Percentiles rank a stretch among this genome's conserved stretches.
These are phyloP conservation scores for Candida chilensis DNA, from an alignment of 805 yeast species.

Conservation along the genomic window DNA sequence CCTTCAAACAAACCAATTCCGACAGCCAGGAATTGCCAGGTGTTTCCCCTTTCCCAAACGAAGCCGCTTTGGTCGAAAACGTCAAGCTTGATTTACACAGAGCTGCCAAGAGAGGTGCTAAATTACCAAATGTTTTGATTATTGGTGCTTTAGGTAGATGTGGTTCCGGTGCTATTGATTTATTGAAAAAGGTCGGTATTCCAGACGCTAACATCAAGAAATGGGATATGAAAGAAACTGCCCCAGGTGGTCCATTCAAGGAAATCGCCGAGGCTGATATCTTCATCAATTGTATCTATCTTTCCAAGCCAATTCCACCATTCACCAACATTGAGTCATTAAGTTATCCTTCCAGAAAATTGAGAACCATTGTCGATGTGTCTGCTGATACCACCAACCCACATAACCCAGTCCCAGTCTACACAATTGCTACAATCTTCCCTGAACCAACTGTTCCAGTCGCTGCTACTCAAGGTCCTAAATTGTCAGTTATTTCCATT, in stretches of 20 bases:
- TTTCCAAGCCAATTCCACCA: conserved; percentile 90
- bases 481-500: conserved; percentile 84
- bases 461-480: conserved; percentile 71
- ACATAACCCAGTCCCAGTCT: conserved; percentile 95
- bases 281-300: conserved; percentile 92
- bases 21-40: conserved; percentile 68
- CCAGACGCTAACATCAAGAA: conserved; percentile 76
- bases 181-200: conserved; percentile 74
- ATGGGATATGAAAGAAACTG: conserved; percentile 98
- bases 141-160: conserved; percentile 99
- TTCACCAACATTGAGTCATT: conserved; percentile 66
- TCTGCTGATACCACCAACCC: conserved; percentile 99
- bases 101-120: conserved; percentile 55
- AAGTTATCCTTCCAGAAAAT: conserved; percentile 59
- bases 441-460: conserved; percentile 85
- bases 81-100: conserved; percentile 49
- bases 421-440: conserved; percentile 83
- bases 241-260: conserved; percentile 93
- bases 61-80: conserved; percentile 61
- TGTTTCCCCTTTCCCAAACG: conserved; percentile 77
- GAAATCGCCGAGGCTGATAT: conserved; percentile 86
- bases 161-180: conserved; percentile 93
- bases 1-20: conserved; percentile 71
- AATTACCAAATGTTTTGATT: conserved; percentile 70
- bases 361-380: conserved; percentile 92